These are phyloP conservation scores for Exsudoporus floridanus DNA, from an alignment of 1,284 basidiomycete genomes.

Conservation along the genomic window DNA sequence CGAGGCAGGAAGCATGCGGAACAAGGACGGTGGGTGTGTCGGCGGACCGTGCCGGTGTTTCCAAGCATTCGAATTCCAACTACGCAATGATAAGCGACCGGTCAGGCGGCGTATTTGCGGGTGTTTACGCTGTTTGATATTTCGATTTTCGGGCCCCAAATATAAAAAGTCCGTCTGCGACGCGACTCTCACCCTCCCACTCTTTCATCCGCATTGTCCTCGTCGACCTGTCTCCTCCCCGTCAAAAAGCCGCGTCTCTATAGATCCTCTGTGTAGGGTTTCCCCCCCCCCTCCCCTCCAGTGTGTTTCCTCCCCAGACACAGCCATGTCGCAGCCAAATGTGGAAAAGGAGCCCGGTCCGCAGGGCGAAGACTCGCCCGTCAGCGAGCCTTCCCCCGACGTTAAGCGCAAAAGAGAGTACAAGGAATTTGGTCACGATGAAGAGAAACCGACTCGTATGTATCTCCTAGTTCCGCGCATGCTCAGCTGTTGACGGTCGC, in stretches of 20 bases:
- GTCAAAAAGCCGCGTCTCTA: constrained; percentile 21
- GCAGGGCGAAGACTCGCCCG: constrained; percentile 42
- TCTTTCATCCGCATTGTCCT: constrained; percentile 26
- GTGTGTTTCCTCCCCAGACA: neutral
- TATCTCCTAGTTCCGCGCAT: constrained; percentile 22
- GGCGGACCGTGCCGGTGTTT: constrained; percentile 29
- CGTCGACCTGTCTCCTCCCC: constrained; percentile 8
- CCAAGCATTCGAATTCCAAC: constrained; percentile 27
- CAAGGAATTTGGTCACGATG: constrained; percentile 86
- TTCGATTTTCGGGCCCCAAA: constrained; percentile 31
- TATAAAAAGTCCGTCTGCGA: constrained; percentile 36
- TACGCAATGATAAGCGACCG: constrained; percentile 20
- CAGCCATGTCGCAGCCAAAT: constrained; percentile 43
- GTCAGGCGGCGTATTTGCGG: constrained; percentile 25
- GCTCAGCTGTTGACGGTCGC: too few species aligned
- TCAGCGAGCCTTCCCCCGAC: constrained; percentile 24
- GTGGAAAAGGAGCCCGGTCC: constrained; percentile 66
- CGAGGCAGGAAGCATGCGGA: constrained; percentile 18
- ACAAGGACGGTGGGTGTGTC: constrained; percentile 4
- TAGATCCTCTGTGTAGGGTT: constrained; percentile 34
- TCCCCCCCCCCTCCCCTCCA: constrained; percentile 2
- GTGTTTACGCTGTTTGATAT: constrained; percentile 35
- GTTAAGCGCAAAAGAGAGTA: constrained; percentile 83
- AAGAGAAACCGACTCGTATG: constrained; percentile 69
- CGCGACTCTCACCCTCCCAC: constrained; percentile 32